Base-by-base conservation (phyloP, 805 yeast genomes). In the Jamesozyma hellenica region DNA sequence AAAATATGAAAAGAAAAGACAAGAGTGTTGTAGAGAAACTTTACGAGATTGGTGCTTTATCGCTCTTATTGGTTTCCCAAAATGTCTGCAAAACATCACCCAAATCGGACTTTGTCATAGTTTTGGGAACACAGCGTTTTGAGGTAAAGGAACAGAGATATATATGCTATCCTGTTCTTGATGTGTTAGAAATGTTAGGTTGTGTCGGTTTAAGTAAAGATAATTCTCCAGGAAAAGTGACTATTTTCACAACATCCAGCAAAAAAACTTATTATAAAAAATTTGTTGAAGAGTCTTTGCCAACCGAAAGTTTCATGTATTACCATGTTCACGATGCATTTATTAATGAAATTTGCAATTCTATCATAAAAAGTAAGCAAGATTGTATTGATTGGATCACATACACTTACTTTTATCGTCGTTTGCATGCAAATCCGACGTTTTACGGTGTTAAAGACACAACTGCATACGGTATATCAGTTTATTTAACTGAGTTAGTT, bases 341-440 rank as follows among this genome's bases (percentile, higher is more conserved):
- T 28, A 58, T 83, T 32, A 72, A 75, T 34, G 97, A 85, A 49
- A 78, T 87, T n/a, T 73, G 82, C 28, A 72, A 77, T 6, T 66
- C 74, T 2, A 66, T 77, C 12, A 71, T 90, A 42, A 70, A 66
- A 34, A 67, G 74, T 7, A 76, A 82, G 53, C 96, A 88, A 51
- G 92, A 82, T 48, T 84, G 94, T 50, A 74, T 92, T 43, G 96
- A 90, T 52, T 86, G 95, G 94, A 53, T 92, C 27, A 82, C 96
- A 0, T 84, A 74, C 55, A 72, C 95, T 0, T 82, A 78, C 49
- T 82, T 88, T 52, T 92, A 85, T 60, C 68, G 94, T 46, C 68
- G 97, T 37, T 56, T 92, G 16, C 81, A 77, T 41, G 69, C 74
- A 28, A 92, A 92, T 56, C 96, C 98, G 3, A 77, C 92, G 42